Evolutionary conservation across 2,329 filamentous ascomycete genomes (phyloP).

Genomic region (Penicillium expansum): DNA sequence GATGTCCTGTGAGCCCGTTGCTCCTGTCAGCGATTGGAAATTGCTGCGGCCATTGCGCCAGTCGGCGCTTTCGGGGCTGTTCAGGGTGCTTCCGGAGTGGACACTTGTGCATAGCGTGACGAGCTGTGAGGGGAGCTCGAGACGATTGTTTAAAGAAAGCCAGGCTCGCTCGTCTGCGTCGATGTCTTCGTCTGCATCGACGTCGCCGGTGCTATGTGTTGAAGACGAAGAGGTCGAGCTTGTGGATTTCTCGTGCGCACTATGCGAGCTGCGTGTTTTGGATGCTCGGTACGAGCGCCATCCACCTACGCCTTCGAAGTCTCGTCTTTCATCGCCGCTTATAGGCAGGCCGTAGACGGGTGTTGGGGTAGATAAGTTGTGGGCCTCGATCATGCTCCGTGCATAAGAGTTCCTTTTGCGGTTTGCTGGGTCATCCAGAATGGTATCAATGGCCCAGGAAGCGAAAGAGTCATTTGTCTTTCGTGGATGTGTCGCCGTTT

Average conservation of each 20-base stretch:
- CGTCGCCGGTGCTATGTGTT: constrained; percentile 18
- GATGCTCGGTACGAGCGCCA: constrained; percentile 32
- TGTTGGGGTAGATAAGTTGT: constrained; percentile 16
- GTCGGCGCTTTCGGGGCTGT: constrained; percentile 10
- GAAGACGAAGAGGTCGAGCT: constrained; percentile 27
- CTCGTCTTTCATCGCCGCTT: constrained; percentile 37
- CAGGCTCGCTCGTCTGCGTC: constrained; percentile 38
- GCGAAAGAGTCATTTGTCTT: constrained; percentile 12
- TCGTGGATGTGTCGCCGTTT: constrained; percentile 15
- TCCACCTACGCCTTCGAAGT: constrained; percentile 46
- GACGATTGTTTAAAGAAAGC: constrained; percentile 39
- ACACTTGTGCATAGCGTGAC: constrained; percentile 18
- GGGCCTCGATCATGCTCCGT: constrained; percentile 22
- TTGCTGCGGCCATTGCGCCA: neutral
- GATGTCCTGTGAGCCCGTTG: constrained; percentile 1
- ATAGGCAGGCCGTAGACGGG: constrained; percentile 24
- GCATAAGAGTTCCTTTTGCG: constrained; percentile 18
- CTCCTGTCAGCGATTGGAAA: constrained; percentile 10
- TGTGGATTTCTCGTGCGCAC: constrained; percentile 16
- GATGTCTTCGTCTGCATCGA: constrained; percentile 8
- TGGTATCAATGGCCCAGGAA: constrained; percentile 2
- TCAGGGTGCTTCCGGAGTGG: constrained; percentile 4
- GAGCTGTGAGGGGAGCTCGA: constrained; percentile 38
- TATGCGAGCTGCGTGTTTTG: constrained; percentile 14
- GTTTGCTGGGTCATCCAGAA: constrained; percentile 7